A percentile compares a stretch with the other conserved stretches of the same genome.
phyloP scores from a whole-genome alignment of 352 stramenopile species.

The Pythium scleroteichum region DNA sequence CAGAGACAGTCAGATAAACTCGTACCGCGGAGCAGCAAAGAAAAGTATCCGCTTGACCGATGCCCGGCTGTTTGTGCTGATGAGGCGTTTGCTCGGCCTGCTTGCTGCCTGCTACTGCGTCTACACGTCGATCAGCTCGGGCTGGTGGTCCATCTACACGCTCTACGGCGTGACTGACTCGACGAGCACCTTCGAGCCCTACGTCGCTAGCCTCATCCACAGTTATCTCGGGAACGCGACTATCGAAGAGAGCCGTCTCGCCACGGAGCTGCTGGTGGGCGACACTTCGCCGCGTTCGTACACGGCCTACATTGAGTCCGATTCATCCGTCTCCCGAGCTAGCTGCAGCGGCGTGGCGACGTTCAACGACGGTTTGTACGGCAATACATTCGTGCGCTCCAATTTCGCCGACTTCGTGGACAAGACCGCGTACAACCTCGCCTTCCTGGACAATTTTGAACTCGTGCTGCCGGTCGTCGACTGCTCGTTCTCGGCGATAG shows the following conservation, averaged over 20 bases:
- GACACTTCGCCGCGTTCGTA: conserved; percentile 35
- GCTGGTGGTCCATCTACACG: conserved; percentile 29
- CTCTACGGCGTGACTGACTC: conserved; percentile 23
- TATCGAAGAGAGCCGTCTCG: conserved; percentile 35
- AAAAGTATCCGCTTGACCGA: no score
- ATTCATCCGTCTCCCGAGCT: conserved; percentile 7
- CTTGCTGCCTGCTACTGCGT: conserved; percentile 38
- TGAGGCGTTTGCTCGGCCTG: conserved; percentile 27
- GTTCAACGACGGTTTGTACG: conserved; percentile 20
- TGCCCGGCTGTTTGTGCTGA: not conserved
- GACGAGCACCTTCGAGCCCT: conserved; percentile 12
- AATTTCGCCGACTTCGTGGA: conserved; percentile 24
- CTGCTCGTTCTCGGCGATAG: conserved; percentile 35
- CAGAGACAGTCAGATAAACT: no score
- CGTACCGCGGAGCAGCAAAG: no score
- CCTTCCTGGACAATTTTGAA: conserved; percentile 29
- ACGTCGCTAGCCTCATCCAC: conserved; percentile 24
- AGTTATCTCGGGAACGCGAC: conserved; percentile 31
- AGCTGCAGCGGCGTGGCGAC: conserved; percentile 14
- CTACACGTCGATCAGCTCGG: conserved; percentile 29
- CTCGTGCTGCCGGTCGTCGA: conserved; percentile 45
- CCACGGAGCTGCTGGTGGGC: conserved; percentile 21
- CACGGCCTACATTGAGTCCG: conserved; percentile 36
- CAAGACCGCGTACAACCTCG: conserved; percentile 37
- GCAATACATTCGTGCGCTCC: conserved; percentile 32